phyloP scores from a whole-genome alignment of 371 early-diverging fungal species.

The Batrachochytrium dendrobatidis region DNA sequence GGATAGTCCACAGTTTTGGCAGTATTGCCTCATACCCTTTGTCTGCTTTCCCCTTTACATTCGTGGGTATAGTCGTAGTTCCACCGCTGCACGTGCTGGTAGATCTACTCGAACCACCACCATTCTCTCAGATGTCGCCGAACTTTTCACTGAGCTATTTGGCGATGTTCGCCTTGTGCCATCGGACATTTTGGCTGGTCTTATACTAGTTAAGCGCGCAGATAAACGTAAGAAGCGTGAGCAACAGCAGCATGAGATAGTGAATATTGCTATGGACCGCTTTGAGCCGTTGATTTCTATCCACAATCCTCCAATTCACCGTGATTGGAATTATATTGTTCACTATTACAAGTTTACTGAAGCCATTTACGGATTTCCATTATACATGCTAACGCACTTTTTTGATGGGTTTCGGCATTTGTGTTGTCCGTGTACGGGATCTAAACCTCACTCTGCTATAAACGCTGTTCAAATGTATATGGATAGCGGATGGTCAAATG shows the following conservation, averaged over 20 bases:
- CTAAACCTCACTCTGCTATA: constrained; percentile 10
- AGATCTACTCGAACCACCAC: constrained; percentile 3
- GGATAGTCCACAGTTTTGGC: constrained; percentile 21
- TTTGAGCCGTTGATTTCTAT: not conserved
- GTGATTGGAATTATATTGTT: constrained; percentile 17
- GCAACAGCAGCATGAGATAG: constrained; percentile 1
- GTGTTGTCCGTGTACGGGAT: constrained; percentile 16
- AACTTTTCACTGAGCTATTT: constrained; percentile 32
- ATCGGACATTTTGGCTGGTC: constrained; percentile 32
- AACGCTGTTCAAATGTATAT: constrained; percentile 23
- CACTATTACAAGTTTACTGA: constrained; percentile 29
- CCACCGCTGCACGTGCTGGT: not conserved
- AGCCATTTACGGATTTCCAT: constrained; percentile 34
- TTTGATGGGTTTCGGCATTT: constrained; percentile 16
- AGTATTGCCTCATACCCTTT: constrained; percentile 12
- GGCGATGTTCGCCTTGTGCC: constrained; percentile 26
- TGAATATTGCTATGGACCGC: not conserved
- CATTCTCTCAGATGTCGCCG: constrained; percentile 19
- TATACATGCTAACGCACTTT: constrained; percentile 33
- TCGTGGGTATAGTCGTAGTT: not conserved
- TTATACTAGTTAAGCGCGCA: constrained; percentile 24
- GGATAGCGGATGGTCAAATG: constrained; percentile 19
- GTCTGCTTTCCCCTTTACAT: constrained; percentile 18
- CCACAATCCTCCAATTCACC: not conserved
- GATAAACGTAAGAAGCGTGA: constrained; percentile 12